Conservation (phyloP, 768 basidiomycete species). For the Daedalea quercina region DNA sequence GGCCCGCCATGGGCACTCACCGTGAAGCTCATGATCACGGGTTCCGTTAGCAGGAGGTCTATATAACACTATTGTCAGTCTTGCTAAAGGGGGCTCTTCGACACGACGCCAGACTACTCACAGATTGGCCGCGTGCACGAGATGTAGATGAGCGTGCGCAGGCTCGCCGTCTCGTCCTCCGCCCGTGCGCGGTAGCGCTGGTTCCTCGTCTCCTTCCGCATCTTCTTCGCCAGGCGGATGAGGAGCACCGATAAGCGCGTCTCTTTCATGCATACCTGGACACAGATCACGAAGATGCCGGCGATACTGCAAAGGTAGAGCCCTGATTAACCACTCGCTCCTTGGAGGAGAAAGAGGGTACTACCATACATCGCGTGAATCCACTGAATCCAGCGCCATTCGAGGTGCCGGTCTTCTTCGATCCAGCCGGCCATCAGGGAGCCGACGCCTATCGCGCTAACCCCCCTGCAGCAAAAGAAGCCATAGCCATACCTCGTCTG, state of each 20-base stretch:
- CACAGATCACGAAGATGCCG: slow-evolving; percentile 40
- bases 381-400: slow-evolving; percentile 87
- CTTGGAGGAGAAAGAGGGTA: not conserved
- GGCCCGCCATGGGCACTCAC: slow-evolving; percentile 30
- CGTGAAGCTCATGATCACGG: slow-evolving; percentile 66
- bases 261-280: slow-evolving; percentile 59
- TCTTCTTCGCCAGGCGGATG: slow-evolving; percentile 50
- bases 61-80: slow-evolving; percentile 1
- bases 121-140: slow-evolving; percentile 68
- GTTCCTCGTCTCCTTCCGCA: slow-evolving; percentile 63
- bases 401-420: slow-evolving; percentile 48
- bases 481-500: slow-evolving; percentile 79
- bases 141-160: slow-evolving; percentile 56
- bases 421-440: slow-evolving; percentile 63
- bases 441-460: slow-evolving; percentile 58
- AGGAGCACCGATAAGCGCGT: slow-evolving; percentile 71
- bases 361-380: slow-evolving; percentile 52
- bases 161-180: slow-evolving; percentile 53
- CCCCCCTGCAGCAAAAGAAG: slow-evolving; percentile 54
- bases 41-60: slow-evolving; percentile 70
- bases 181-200: slow-evolving; percentile 52
- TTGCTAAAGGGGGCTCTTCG: not conserved
- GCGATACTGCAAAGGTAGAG: slow-evolving; percentile 34
- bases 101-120: slow-evolving; percentile 28
- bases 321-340: slow-evolving; percentile 6